These are phyloP conservation scores for Acephala macrosclerotiorum DNA, from an alignment of 2,329 filamentous ascomycete species.

Conservation along the genomic window DNA sequence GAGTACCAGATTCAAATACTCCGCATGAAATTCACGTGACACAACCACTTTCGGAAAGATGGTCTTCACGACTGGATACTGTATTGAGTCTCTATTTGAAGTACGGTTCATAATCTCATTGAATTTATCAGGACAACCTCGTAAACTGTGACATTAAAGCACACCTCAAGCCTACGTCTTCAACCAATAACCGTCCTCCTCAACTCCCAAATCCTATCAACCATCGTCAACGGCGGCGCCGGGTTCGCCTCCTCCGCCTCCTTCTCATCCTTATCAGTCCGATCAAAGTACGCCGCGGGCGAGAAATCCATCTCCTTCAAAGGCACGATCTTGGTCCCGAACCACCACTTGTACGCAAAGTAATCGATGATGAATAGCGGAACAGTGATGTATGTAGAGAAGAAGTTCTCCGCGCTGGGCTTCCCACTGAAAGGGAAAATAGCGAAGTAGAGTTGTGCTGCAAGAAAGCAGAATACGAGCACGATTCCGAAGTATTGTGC, in stretches of 20 bases:
- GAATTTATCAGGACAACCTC: too few relatives aligned
- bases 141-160: neutral
- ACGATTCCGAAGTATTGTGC: conserved; percentile 69
- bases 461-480: conserved; percentile 70
- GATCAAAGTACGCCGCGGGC: conserved; percentile 19
- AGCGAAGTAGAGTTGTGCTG: conserved; percentile 51
- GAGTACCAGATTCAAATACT: too few relatives aligned
- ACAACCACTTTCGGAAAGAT: too few relatives aligned
- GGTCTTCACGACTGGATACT: too few relatives aligned
- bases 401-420: conserved; percentile 22
- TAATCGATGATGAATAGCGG: conserved; percentile 21
- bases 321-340: conserved; percentile 20
- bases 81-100: too few relatives aligned
- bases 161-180: neutral
- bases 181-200: conserved; percentile 4
- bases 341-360: conserved; percentile 20
- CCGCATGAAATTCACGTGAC: too few relatives aligned
- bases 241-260: conserved; percentile 16
- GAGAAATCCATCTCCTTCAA: conserved; percentile 21
- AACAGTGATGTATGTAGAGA: conserved; percentile 20
- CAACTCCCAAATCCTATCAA: conserved; percentile 14
- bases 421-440: conserved; percentile 18
- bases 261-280: conserved; percentile 13
- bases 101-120: too few relatives aligned
- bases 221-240: conserved; percentile 5